A percentile compares a stretch with the other conserved stretches of the same genome.
Conservation (phyloP, 2,329 filamentous ascomycete species). For the Escovopsis sp. region DNA sequence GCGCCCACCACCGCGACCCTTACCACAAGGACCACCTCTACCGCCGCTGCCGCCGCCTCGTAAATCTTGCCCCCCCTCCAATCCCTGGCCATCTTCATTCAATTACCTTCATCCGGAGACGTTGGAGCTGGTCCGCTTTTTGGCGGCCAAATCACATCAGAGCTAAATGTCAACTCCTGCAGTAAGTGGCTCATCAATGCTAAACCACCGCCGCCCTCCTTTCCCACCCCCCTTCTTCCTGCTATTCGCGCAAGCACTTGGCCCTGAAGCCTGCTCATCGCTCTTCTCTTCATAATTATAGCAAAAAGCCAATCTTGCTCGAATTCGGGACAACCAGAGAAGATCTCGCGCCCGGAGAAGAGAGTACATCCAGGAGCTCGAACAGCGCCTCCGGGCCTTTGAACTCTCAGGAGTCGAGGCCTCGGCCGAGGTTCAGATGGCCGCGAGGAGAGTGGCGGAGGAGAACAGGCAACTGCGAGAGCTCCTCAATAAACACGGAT, state of each 20-base stretch:
- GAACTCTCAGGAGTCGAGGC: slow-evolving; percentile 54
- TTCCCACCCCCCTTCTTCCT: slow-evolving; percentile 3
- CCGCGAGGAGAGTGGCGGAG: slow-evolving; percentile 51
- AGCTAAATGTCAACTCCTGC: slow-evolving; percentile 11
- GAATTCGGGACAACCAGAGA: slow-evolving; percentile 64
- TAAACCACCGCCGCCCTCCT: slow-evolving; percentile 2
- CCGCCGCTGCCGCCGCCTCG: neutral
- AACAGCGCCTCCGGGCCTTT: slow-evolving; percentile 43
- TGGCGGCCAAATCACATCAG: slow-evolving; percentile 6
- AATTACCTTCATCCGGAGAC: slow-evolving; percentile 2
- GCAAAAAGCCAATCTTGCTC: slow-evolving; percentile 29
- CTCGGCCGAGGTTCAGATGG: slow-evolving; percentile 56
- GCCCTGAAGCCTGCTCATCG: slow-evolving; percentile 1
- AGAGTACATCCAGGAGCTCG: slow-evolving; percentile 58
- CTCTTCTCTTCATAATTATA: slow-evolving; percentile 8
- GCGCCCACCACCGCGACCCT: too few relatives aligned
- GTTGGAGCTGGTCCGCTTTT: slow-evolving; percentile 5
- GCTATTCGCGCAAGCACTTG: slow-evolving; percentile 8
- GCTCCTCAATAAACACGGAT: slow-evolving; percentile 42
- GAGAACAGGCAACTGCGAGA: slow-evolving; percentile 52
- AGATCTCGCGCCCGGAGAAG: slow-evolving; percentile 60
- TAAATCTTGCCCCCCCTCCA: neutral
- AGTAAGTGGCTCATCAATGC: slow-evolving; percentile 8
- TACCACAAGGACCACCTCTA: too few relatives aligned
- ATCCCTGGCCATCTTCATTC: slow-evolving; percentile 1